Evolutionary conservation across 495 filamentous ascomycete genomes (phyloP), one percentile per base, ranked within the genome.

Genomic region (Hyaloscypha bicolor): DNA sequence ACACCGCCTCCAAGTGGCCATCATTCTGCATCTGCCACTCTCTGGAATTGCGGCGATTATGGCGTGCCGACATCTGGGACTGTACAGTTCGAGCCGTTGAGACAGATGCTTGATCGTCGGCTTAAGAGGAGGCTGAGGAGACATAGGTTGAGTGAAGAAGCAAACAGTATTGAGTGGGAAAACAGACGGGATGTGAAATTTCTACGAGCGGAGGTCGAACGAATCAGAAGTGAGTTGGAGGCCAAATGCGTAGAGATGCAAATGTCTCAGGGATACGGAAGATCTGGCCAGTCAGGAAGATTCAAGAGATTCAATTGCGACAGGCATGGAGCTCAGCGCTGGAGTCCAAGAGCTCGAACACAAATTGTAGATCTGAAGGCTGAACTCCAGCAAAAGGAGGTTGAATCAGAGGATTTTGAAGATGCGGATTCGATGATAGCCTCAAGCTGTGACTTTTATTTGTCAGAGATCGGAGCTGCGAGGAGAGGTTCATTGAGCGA

Each of bases 141-240:
- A 30, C 86, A 86, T 66, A 87, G 90, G 25, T 76, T 94, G 31
- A 91, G 88, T 70, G 86, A 92, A 73, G 90, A 93, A 75, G 83
- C 91, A 68, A 92, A 90, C 75, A 77, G 76, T 30, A 85, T 91
- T 57, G 76, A 84, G 56, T 79, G 78, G 0, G 86, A 89, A 68
- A 83, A 85, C 71, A 80, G 79, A 45, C 75, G 77, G 3, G 72
- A 76, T 4, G 73, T 74, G 55, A 37, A 37, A 37, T 9, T 37
- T 37, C 9, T 37, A 37, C 33, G 33, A 37, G 72, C 71, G 6
- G 80, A 84, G 67, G 68, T 82, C 0, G 75, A 79, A 59, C 74
- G 79, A 4, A 79, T 88, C 25, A 81, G 84, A 56, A 79, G 82
- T 55, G 81, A 86, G 39, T 66, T 89, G 33, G 76, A 79, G 1